Evolutionary conservation across 2,329 filamentous ascomycete genomes (phyloP).

Genomic region (Cladophialophora carrionii): DNA sequence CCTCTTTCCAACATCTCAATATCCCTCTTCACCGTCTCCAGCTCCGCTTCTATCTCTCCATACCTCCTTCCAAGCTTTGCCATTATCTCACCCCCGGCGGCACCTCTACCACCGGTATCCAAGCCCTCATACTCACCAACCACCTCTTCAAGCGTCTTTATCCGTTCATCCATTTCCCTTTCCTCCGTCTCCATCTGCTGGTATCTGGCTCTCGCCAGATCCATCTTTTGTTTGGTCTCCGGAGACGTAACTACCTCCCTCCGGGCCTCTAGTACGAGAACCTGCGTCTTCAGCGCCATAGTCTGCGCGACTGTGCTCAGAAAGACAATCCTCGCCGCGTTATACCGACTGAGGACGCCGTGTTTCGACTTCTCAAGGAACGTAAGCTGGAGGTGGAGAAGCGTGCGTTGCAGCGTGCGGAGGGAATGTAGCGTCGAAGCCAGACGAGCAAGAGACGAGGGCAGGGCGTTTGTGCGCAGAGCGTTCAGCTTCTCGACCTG

Average conservation of each 20-base stretch:
- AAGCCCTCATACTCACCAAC: constrained; percentile 44
- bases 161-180: constrained; percentile 43
- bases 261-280: constrained; percentile 40
- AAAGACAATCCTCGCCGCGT: constrained; percentile 21
- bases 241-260: constrained; percentile 44
- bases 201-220: constrained; percentile 43
- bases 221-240: constrained; percentile 44
- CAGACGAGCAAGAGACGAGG: constrained; percentile 16
- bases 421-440: constrained; percentile 14
- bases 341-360: constrained; percentile 32
- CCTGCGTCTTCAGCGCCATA: constrained; percentile 33
- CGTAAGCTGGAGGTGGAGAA: constrained; percentile 22
- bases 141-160: constrained; percentile 41
- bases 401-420: constrained; percentile 19
- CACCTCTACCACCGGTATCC: constrained; percentile 26
- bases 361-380: constrained; percentile 35
- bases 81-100: constrained; percentile 37
- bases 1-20: constrained; percentile 40
- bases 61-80: constrained; percentile 47
- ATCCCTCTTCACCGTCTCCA: constrained; percentile 45
- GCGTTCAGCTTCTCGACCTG: constrained; percentile 16
- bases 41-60: constrained; percentile 44
- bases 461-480: constrained; percentile 15
- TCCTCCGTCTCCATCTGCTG: constrained; percentile 45
- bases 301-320: constrained; percentile 31